Evolutionary conservation across 2,329 filamentous ascomycete species (phyloP), one percentile per base, ranked within the genome.

Genomic region (Colletotrichum sp.): DNA sequence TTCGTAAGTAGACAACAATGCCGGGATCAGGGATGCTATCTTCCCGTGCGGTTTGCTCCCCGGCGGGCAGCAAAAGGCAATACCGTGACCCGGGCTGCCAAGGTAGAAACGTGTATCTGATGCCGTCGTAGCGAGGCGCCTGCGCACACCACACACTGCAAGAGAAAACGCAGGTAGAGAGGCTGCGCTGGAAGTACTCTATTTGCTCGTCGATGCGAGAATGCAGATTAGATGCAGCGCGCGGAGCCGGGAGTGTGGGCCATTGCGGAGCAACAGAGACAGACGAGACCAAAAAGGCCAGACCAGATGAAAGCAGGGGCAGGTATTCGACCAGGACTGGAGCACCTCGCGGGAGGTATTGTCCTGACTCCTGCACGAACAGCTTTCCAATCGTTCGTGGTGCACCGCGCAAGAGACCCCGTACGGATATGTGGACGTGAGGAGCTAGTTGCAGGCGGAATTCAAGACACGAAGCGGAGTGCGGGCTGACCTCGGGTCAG

Each of bases 391-490:
- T 32, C 62, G n/a, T 18, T 18, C 15, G 62, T 39, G n/a, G 16
- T 22, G 32, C n/a, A 48, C 36, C 44, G 39, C 63, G 36, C 18
- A n/a, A n/a, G 63, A 52, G 63, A 66, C 32, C 62, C 44, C 62
- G 36, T 66, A 32, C 34, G 63, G 28, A 39, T 66, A 48, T 18
- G 36, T 66, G 36, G 36, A 66, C 28, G 32, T 26, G 52, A 32
- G 34, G 67, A 66, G 63, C 69, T 63, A 28, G 55, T 52, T 34
- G 63, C 39, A 75, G 68, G 39, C 32, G 30, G 22, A 8, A 26
- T 72, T 72, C 39, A 32, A 75, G 72, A 72, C 72, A 72, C 52
- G 68, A 75, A 67, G 71, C 72, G 68, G 72, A 72, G 69, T 57
- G 52, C 64, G 18, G 44, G 52, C 44, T 52, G 32, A 59, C 24